phyloP scores from a whole-genome alignment of 768 basidiomycete genomes.

The Collybia nuda region DNA sequence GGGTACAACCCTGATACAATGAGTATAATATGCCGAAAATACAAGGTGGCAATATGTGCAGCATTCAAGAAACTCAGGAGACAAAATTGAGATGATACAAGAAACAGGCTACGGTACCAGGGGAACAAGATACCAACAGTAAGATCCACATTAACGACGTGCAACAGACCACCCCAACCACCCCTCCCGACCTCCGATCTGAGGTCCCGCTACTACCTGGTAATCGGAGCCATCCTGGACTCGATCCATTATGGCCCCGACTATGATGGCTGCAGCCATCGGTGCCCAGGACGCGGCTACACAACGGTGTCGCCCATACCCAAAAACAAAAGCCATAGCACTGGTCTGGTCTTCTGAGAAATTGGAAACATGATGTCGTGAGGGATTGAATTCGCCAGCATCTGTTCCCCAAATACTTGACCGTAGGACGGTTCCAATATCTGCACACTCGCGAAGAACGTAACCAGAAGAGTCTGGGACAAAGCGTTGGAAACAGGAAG shows the following conservation, averaged over 20 bases:
- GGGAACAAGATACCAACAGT: constrained; percentile 10
- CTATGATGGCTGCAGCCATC: constrained; percentile 48
- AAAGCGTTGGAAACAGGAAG: neutral
- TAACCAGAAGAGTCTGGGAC: neutral
- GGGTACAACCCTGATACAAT: too few species aligned
- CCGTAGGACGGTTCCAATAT: constrained; percentile 32
- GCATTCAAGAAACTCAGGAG: too few species aligned
- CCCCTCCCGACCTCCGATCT: constrained; percentile 36
- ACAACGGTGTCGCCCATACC: constrained; percentile 45
- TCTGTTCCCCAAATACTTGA: constrained; percentile 38
- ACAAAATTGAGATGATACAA: too few species aligned
- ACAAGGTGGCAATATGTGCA: too few species aligned
- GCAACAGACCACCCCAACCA: constrained; percentile 46
- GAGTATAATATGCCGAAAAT: too few species aligned
- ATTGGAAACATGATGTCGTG: constrained; percentile 27
- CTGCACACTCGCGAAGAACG: constrained; percentile 27
- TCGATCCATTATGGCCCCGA: constrained; percentile 38
- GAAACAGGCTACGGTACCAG: too few species aligned
- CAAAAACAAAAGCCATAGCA: constrained; percentile 42
- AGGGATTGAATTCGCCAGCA: constrained; percentile 42
- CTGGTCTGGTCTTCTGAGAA: constrained; percentile 14
- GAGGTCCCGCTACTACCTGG: constrained; percentile 22
- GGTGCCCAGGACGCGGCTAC: constrained; percentile 51
- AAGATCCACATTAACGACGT: constrained; percentile 2
- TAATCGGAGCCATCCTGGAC: constrained; percentile 25